Evolutionary conservation across 1,139 yeast species (phyloP).

Genomic region (Hyphopichia burtonii): DNA sequence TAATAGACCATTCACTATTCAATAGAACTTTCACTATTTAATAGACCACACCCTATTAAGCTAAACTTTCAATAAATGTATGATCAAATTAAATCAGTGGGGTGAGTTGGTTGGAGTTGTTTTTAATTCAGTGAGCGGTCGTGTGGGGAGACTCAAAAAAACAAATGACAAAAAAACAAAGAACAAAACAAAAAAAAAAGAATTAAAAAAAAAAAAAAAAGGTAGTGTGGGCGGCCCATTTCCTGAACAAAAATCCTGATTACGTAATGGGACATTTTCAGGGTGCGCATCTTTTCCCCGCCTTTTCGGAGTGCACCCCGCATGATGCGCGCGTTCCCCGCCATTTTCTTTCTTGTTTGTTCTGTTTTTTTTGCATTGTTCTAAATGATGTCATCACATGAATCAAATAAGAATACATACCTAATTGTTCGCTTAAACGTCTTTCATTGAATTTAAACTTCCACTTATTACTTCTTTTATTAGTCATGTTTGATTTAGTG

Average conservation of each 20-base stretch:
- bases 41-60: no score
- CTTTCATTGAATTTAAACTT: constrained; percentile 14
- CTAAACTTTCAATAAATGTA: no score
- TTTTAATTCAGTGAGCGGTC: neutral
- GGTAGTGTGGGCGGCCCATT: neutral
- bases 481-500: constrained; percentile 30
- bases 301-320: no score
- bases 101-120: neutral
- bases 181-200: neutral
- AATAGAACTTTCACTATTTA: no score
- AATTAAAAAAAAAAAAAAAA: neutral
- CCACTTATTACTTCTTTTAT: constrained; percentile 10
- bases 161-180: neutral
- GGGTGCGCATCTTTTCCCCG: no score
- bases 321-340: no score
- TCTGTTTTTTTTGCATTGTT: no score
- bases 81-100: no score
- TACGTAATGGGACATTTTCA: no score
- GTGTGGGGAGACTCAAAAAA: no score
- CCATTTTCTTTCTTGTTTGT: no score
- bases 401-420: constrained; percentile 39
- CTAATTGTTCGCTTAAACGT: constrained; percentile 30
- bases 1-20: no score
- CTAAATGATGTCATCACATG: neutral
- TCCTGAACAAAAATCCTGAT: neutral